Percentiles rank a stretch among this genome's conserved stretches.
phyloP scores from a whole-genome alignment of 1,284 basidiomycete species.

The Xerocomus minutiporus region DNA sequence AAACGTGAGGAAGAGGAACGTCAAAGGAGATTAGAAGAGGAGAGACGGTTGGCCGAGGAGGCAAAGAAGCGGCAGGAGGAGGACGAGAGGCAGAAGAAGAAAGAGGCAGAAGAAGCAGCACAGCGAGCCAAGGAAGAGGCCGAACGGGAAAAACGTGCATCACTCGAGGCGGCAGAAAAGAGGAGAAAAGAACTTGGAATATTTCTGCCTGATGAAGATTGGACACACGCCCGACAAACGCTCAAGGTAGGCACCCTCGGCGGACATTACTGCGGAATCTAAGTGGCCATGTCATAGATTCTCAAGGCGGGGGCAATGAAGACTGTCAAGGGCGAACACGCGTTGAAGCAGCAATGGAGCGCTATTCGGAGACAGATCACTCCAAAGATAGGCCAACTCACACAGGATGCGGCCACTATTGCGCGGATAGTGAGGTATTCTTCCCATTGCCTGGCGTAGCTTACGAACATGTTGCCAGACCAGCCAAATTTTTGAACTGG shows the following conservation, averaged over 20 bases:
- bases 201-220: slow-evolving; percentile 59
- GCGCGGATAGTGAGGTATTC: slow-evolving; percentile 59
- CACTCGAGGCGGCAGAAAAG: slow-evolving; percentile 30
- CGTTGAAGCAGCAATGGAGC: slow-evolving; percentile 53
- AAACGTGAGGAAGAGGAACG: slow-evolving; percentile 45
- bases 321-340: slow-evolving; percentile 62
- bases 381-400: slow-evolving; percentile 89
- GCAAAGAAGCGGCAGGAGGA: slow-evolving; percentile 31
- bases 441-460: slow-evolving; percentile 3
- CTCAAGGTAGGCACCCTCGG: slow-evolving; percentile 47
- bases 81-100: slow-evolving; percentile 36
- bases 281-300: slow-evolving; percentile 36
- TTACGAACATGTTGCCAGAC: slow-evolving; percentile 45
- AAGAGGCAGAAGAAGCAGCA: slow-evolving; percentile 39
- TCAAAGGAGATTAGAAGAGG: slow-evolving; percentile 38
- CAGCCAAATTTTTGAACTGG: slow-evolving; percentile 55
- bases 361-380: slow-evolving; percentile 80
- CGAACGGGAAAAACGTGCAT: slow-evolving; percentile 31
- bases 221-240: slow-evolving; percentile 56
- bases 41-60: slow-evolving; percentile 33
- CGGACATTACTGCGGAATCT: slow-evolving; percentile 23
- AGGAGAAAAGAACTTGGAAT: slow-evolving; percentile 42
- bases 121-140: slow-evolving; percentile 31
- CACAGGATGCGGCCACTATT: slow-evolving; percentile 73
- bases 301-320: slow-evolving; percentile 78